Percentiles rank a stretch among this genome's conserved stretches.
Conservation (phyloP, 257 asterid genomes). For the Petrea volubilis region DNA sequence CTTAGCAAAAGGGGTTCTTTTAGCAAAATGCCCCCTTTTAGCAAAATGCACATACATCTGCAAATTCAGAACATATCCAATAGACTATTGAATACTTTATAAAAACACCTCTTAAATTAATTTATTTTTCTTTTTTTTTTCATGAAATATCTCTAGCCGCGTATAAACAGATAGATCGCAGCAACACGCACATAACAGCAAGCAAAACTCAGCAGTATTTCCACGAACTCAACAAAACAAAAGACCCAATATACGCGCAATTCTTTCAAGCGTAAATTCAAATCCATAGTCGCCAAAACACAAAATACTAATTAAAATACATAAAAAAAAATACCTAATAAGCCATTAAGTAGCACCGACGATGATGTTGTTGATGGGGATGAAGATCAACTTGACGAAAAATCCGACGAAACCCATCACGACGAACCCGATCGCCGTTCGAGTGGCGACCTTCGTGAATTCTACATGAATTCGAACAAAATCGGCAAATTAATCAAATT, state of each 20-base stretch:
- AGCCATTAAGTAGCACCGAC: constrained; percentile 49
- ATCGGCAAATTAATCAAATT: not conserved
- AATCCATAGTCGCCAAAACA: not conserved
- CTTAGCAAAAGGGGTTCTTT: not conserved
- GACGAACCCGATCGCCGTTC: constrained; percentile 63
- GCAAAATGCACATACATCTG: not conserved
- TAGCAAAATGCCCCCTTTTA: not conserved
- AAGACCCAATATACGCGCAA: not conserved
- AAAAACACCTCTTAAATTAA: not conserved
- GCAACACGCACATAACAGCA: not conserved
- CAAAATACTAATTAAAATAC: not conserved
- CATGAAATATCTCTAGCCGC: not conserved
- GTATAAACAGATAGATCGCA: not conserved
- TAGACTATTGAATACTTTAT: not conserved
- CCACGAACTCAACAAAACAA: not conserved
- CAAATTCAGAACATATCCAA: not conserved
- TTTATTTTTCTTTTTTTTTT: not conserved
- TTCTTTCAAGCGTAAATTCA: not conserved
- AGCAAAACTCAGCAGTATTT: not conserved
- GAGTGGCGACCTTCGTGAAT: constrained; percentile 59
- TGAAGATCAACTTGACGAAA: constrained; percentile 61
- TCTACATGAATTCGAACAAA: constrained; percentile 28
- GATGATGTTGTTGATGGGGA: constrained; percentile 61
- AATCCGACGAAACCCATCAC: constrained; percentile 67
- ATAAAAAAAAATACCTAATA: not conserved